These are phyloP conservation scores for Rhodotorula toruloides DNA, from an alignment of 768 basidiomycete species.

Conservation along the genomic window DNA sequence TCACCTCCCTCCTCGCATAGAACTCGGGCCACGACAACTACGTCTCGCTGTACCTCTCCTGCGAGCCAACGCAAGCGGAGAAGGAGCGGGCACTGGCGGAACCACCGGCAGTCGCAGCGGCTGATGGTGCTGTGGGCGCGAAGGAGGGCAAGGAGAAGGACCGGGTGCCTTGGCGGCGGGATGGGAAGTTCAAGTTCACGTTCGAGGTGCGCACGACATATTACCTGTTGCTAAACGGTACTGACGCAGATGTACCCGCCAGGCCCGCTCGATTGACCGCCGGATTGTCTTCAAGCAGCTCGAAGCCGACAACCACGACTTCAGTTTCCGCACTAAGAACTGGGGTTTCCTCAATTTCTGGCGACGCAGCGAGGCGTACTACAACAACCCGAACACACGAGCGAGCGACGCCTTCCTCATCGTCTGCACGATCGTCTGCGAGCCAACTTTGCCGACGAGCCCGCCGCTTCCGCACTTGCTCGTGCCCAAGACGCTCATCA, in stretches of 20 bases:
- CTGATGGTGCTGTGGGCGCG: not conserved
- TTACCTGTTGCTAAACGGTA: not conserved
- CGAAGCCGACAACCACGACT: conserved; percentile 45
- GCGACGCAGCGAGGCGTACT: conserved; percentile 36
- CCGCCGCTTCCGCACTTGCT: conserved; percentile 35
- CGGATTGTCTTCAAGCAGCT: conserved; percentile 40
- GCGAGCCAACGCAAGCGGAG: conserved; percentile 47
- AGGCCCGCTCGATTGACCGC: conserved; percentile 22
- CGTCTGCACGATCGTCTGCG: conserved; percentile 47
- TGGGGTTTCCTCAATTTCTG: conserved; percentile 27
- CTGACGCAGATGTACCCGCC: not conserved
- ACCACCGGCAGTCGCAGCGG: not conserved
- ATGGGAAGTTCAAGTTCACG: conserved; percentile 35
- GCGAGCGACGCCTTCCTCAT: conserved; percentile 46
- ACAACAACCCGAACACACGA: conserved; percentile 32
- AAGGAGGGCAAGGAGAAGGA: conserved; percentile 18
- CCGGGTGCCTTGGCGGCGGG: conserved; percentile 29
- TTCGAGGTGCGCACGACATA: conserved; percentile 27
- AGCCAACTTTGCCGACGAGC: conserved; percentile 44
- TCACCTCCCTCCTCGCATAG: not conserved
- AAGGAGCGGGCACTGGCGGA: conserved; percentile 32
- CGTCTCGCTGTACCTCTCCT: conserved; percentile 41
- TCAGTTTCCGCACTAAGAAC: conserved; percentile 29
- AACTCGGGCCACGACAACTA: conserved; percentile 37
- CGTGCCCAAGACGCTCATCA: conserved; percentile 47